phyloP scores from a whole-genome alignment of 169 alveolate genomes.

The Plasmodium coatneyi region DNA sequence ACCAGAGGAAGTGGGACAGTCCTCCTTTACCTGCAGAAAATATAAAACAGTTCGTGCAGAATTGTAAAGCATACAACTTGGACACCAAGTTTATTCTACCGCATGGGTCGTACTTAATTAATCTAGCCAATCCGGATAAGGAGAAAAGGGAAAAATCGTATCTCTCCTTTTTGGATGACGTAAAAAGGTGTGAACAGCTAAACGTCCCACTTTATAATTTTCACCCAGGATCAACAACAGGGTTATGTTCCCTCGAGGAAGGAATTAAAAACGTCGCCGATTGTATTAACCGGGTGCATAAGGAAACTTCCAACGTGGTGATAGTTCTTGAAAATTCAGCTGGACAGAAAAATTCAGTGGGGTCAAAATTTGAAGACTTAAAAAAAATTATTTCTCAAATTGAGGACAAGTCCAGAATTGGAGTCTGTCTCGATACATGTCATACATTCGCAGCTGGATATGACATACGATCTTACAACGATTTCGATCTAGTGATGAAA shows the following conservation, averaged over 20 bases:
- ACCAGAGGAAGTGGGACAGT: constrained; percentile 91
- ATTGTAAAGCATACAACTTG: constrained; percentile 76
- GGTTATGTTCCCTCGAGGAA: constrained; percentile 83
- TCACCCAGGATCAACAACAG: constrained; percentile 92
- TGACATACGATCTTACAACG: constrained; percentile 87
- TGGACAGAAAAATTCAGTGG: constrained; percentile 90
- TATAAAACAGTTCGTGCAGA: constrained; percentile 80
- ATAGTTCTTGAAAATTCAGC: constrained; percentile 92
- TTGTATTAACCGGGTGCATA: constrained; percentile 87
- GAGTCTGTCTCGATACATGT: constrained; percentile 93
- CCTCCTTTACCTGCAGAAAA: constrained; percentile 84
- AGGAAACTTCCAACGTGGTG: constrained; percentile 84
- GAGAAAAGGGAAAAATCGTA: constrained; percentile 89
- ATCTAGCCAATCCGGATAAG: constrained; percentile 91
- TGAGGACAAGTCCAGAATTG: constrained; percentile 89
- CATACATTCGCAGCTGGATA: constrained; percentile 93
- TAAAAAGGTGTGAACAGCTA: constrained; percentile 89
- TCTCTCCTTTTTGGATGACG: constrained; percentile 88
- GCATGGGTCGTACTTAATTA: constrained; percentile 91
- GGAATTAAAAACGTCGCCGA: constrained; percentile 86
- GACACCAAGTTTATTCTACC: constrained; percentile 86
- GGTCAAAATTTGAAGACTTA: constrained; percentile 90
- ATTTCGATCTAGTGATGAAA: constrained; percentile 87
- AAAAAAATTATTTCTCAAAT: constrained; percentile 85
- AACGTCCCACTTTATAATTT: constrained; percentile 89